phyloP scores from a whole-genome alignment of 441 rosid genomes.

The Cnidoscolus chayamansa region DNA sequence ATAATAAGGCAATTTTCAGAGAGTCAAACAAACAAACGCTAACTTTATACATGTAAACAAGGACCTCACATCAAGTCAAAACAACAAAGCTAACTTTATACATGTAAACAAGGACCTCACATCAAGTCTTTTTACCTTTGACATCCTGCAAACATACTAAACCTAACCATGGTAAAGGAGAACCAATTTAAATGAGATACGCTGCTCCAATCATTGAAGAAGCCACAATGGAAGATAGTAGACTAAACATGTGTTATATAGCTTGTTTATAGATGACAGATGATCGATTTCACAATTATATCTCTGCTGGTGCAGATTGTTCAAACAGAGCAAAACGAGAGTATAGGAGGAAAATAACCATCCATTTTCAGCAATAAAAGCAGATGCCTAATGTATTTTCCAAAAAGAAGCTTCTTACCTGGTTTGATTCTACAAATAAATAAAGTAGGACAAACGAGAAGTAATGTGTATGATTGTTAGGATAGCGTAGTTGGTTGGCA shows the following conservation, averaged over 20 bases:
- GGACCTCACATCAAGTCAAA: not conserved
- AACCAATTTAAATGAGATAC: not conserved
- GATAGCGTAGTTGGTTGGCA: conserved; percentile 96
- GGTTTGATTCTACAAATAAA: conserved; percentile 78
- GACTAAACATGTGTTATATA: not conserved
- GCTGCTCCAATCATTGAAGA: not conserved
- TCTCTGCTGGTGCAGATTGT: not conserved
- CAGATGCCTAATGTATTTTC: not conserved
- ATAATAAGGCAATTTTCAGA: not conserved
- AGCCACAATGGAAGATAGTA: not conserved
- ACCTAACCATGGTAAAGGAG: too few species aligned
- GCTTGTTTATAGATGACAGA: not conserved
- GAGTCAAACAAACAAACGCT: too few species aligned
- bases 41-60: too few species aligned
- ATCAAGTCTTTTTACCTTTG: not conserved
- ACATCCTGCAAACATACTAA: too few species aligned
- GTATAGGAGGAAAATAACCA: not conserved
- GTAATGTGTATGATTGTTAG: conserved; percentile 97
- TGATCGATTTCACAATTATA: not conserved
- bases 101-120: too few species aligned
- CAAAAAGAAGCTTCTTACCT: conserved; percentile 41
- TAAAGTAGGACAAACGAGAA: conserved; percentile 88
- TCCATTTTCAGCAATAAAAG: not conserved
- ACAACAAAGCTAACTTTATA: too few species aligned
- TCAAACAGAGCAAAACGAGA: not conserved